phyloP scores from a whole-genome alignment of 495 filamentous ascomycete species.

The Neurospora sp. region DNA sequence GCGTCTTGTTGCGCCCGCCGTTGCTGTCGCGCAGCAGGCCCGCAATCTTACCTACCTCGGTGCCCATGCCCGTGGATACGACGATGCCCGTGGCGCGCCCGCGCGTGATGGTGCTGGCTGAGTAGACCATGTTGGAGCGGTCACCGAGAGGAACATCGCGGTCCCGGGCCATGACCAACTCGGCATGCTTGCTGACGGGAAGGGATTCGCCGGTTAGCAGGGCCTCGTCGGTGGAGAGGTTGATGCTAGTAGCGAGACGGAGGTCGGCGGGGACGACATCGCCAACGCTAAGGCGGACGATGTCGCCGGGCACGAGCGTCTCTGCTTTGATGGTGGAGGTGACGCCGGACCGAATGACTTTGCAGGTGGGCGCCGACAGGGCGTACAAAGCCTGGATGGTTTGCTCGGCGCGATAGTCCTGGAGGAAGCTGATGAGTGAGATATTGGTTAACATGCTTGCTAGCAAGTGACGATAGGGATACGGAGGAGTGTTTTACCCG shows the following conservation, averaged over 20 bases:
- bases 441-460: background rate
- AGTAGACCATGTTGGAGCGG: slow-evolving; percentile 59
- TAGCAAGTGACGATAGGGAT: background rate
- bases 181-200: slow-evolving; percentile 29
- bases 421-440: slow-evolving; percentile 46
- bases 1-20: slow-evolving; percentile 28
- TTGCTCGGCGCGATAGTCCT: slow-evolving; percentile 81
- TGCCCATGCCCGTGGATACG: slow-evolving; percentile 62
- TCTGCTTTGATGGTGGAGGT: slow-evolving; percentile 50
- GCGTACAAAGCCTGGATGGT: slow-evolving; percentile 72
- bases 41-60: slow-evolving; percentile 76
- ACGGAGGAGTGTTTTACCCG: slow-evolving; percentile 20
- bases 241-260: slow-evolving; percentile 66
- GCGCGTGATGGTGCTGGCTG: slow-evolving; percentile 55
- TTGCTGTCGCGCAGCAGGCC: slow-evolving; percentile 44
- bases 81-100: slow-evolving; percentile 58
- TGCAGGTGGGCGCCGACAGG: slow-evolving; percentile 69
- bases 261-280: slow-evolving; percentile 75
- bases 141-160: slow-evolving; percentile 50
- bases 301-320: slow-evolving; percentile 68
- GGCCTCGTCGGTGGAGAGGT: slow-evolving; percentile 38
- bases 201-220: slow-evolving; percentile 61
- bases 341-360: slow-evolving; percentile 59
- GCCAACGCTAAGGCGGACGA: slow-evolving; percentile 67
- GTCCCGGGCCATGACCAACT: slow-evolving; percentile 18